phyloP scores from a whole-genome alignment of 495 filamentous ascomycete species.

The Trichoderma parareesei region DNA sequence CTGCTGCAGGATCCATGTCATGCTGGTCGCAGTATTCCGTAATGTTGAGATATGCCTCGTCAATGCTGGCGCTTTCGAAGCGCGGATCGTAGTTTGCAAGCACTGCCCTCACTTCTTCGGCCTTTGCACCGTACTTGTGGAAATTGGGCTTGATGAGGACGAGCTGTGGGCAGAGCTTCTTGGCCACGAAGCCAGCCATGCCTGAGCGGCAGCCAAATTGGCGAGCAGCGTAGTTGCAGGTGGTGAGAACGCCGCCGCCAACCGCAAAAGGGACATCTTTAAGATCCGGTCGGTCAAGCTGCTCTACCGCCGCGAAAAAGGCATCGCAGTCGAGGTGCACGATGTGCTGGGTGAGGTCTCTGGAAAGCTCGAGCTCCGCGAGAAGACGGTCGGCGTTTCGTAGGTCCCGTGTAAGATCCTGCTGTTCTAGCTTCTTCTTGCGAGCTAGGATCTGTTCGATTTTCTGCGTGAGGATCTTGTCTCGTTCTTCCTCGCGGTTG shows the following conservation, averaged over 20 bases:
- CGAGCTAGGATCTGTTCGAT: slow-evolving; percentile 71
- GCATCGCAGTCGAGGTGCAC: slow-evolving; percentile 97
- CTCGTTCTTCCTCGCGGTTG: slow-evolving; percentile 77
- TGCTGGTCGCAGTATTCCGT: slow-evolving; percentile 75
- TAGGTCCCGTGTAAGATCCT: slow-evolving; percentile 64
- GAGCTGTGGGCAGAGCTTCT: slow-evolving; percentile 85
- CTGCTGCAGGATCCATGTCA: slow-evolving; percentile 58
- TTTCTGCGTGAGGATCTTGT: slow-evolving; percentile 76
- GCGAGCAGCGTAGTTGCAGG: slow-evolving; percentile 88
- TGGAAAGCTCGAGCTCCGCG: slow-evolving; percentile 62
- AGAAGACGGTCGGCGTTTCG: slow-evolving; percentile 77
- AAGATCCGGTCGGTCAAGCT: slow-evolving; percentile 82
- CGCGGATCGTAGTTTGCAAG: slow-evolving; percentile 79
- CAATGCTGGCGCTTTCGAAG: slow-evolving; percentile 87
- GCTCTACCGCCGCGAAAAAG: slow-evolving; percentile 94
- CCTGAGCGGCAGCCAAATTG: slow-evolving; percentile 86
- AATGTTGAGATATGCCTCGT: slow-evolving; percentile 95
- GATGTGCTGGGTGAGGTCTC: slow-evolving; percentile 76
- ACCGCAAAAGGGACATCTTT: slow-evolving; percentile 88
- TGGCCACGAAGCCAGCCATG: slow-evolving; percentile 94
- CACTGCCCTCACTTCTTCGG: slow-evolving; percentile 75
- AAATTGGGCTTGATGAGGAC: slow-evolving; percentile 80
- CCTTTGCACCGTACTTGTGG: slow-evolving; percentile 86
- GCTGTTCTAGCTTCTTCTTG: slow-evolving; percentile 67
- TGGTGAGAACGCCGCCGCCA: slow-evolving; percentile 84